phyloP scores from a whole-genome alignment of 2,329 filamentous ascomycete species.

The Penicillium sp. region DNA sequence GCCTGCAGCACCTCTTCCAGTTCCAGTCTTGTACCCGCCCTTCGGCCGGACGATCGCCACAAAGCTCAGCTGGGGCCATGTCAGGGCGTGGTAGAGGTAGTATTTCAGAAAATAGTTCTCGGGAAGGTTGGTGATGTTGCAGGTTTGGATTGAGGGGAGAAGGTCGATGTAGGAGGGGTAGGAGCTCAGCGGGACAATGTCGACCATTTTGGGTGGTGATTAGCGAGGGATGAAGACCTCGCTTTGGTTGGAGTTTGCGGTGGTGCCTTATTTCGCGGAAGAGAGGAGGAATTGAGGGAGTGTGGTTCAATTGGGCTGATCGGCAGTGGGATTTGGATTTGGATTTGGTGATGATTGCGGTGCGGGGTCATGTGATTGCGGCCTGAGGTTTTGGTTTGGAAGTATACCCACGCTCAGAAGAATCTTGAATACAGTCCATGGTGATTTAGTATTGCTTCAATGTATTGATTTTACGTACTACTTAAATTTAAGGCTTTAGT shows the following conservation, averaged over 20 bases:
- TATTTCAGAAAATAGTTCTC: conserved; percentile 99
- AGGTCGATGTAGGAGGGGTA: conserved; percentile 71
- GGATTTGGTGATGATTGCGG: neutral
- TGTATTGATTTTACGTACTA: too few relatives aligned
- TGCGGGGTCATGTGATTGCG: conserved; percentile 2
- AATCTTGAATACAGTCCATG: too few relatives aligned
- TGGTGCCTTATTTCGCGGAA: neutral
- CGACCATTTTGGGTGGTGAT: conserved; percentile 43
- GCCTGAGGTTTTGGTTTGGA: neutral
- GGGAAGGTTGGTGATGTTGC: conserved; percentile 97
- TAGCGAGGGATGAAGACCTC: neutral
- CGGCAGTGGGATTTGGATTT: neutral
- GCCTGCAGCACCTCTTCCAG: conserved; percentile 19
- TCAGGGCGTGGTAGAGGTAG: conserved; percentile 98
- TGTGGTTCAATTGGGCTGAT: neutral
- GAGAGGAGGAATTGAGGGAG: neutral
- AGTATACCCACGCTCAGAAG: neutral
- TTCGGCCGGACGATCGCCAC: conserved; percentile 89
- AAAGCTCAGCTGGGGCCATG: conserved; percentile 96
- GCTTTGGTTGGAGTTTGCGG: neutral
- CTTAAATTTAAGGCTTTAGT: too few relatives aligned
- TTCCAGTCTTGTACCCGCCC: conserved; percentile 68
- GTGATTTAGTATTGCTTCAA: too few relatives aligned
- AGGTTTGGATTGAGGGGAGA: conserved; percentile 85
- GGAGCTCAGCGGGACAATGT: conserved; percentile 49